A percentile compares a stretch with the other conserved stretches of the same genome.
These are phyloP conservation scores for Tulasnella calospora DNA, from an alignment of 768 basidiomycete species.

Conservation along the genomic window DNA sequence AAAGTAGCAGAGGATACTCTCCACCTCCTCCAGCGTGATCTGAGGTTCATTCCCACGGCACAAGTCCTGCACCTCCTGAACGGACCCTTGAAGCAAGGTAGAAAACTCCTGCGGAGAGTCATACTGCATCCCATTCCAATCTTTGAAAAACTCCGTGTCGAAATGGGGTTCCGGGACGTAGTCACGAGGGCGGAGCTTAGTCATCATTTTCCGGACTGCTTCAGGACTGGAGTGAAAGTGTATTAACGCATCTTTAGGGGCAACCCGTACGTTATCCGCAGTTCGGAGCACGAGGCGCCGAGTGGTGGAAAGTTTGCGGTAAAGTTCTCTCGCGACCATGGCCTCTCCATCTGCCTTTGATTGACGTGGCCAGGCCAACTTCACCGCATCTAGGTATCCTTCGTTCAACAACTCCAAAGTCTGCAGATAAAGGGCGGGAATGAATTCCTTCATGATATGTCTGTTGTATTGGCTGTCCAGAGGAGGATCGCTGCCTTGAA, in stretches of 20 bases:
- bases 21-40: not conserved
- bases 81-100: not conserved
- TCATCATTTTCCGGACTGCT: not conserved
- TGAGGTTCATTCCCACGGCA: not conserved
- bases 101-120: not conserved
- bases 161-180: not conserved
- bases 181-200: not conserved
- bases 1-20: not conserved
- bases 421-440: slow-evolving; percentile 1
- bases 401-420: not conserved
- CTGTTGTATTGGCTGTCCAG: slow-evolving; percentile 6
- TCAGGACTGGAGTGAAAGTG: not conserved
- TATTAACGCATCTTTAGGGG: not conserved
- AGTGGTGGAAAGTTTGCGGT: not conserved
- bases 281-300: not conserved
- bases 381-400: not conserved
- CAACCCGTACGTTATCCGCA: not conserved
- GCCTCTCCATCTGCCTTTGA: not conserved
- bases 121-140: not conserved
- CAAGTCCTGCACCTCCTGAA: not conserved
- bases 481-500: not conserved
- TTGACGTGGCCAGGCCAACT: not conserved
- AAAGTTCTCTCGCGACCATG: not conserved
- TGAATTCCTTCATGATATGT: slow-evolving; percentile 11
- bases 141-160: not conserved